These are phyloP conservation scores for Sungouiella blattae DNA, from an alignment of 805 yeast genomes.

Conservation along the genomic window DNA sequence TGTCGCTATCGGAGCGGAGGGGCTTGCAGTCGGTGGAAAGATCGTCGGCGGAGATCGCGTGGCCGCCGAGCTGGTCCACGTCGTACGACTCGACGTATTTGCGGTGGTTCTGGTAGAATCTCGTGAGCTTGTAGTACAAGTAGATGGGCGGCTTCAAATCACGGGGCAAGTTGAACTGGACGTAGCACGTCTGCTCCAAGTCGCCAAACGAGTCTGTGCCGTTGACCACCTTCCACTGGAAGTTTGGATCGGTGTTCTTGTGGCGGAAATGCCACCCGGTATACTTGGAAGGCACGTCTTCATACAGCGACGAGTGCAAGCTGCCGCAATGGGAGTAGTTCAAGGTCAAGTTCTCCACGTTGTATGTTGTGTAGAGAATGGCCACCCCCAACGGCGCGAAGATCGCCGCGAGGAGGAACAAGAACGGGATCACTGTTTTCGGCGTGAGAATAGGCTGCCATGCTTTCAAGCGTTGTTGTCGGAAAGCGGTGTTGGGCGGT, in stretches of 20 bases:
- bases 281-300: constrained; percentile 57
- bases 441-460: constrained; percentile 92
- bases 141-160: constrained; percentile 69
- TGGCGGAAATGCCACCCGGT: constrained; percentile 59
- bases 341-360: constrained; percentile 70
- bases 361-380: constrained; percentile 69
- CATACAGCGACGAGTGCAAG: constrained; percentile 34
- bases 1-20: constrained; percentile 34
- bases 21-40: constrained; percentile 43
- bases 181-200: constrained; percentile 47
- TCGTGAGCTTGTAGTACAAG: constrained; percentile 81
- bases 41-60: constrained; percentile 52
- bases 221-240: constrained; percentile 59
- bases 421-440: constrained; percentile 80
- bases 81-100: constrained; percentile 87
- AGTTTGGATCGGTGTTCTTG: constrained; percentile 36
- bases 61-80: constrained; percentile 75
- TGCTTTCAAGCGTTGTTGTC: constrained; percentile 69
- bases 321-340: constrained; percentile 71
- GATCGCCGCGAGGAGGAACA: constrained; percentile 67
- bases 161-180: constrained; percentile 70
- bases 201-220: constrained; percentile 35
- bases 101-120: constrained; percentile 92
- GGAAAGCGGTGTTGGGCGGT: constrained; percentile 67
- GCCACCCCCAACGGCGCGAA: constrained; percentile 93